Conservation (phyloP, 2,329 filamentous ascomycete species). For the Alternaria incomplexa region DNA sequence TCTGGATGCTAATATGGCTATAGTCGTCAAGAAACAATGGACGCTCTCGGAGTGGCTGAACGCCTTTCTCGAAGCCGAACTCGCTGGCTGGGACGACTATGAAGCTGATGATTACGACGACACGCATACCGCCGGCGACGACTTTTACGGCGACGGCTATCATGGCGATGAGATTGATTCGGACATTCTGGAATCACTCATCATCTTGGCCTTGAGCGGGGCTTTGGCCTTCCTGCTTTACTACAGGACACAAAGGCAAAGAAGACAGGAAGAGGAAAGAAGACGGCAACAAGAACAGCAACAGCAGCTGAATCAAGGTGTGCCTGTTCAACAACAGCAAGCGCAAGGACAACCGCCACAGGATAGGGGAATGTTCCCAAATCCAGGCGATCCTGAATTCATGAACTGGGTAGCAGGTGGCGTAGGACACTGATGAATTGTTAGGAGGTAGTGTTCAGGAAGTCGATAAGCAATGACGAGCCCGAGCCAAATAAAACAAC, state of each 20-base stretch:
- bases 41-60: conserved; percentile 85
- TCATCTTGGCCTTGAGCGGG: conserved; percentile 80
- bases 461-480: not conserved
- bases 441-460: not conserved
- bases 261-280: conserved; percentile 52
- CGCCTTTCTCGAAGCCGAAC: conserved; percentile 74
- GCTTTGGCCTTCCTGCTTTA: conserved; percentile 80
- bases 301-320: conserved; percentile 36
- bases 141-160: conserved; percentile 65
- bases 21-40: conserved; percentile 74
- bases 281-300: conserved; percentile 36
- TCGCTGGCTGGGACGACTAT: conserved; percentile 64
- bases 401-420: conserved; percentile 72
- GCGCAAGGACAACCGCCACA: conserved; percentile 37
- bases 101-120: conserved; percentile 56
- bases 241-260: conserved; percentile 71
- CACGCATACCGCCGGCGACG: conserved; percentile 47
- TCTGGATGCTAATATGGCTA: conserved; percentile 3
- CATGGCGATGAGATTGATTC: conserved; percentile 68
- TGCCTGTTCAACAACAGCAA: conserved; percentile 31
- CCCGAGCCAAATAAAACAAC: not conserved
- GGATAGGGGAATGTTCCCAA: conserved; percentile 68
- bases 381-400: conserved; percentile 70
- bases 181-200: conserved; percentile 79
- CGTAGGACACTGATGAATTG: conserved; percentile 61